Base-by-base conservation (phyloP, 306 rosid genomes). In the Sechiopsis laciniata region DNA sequence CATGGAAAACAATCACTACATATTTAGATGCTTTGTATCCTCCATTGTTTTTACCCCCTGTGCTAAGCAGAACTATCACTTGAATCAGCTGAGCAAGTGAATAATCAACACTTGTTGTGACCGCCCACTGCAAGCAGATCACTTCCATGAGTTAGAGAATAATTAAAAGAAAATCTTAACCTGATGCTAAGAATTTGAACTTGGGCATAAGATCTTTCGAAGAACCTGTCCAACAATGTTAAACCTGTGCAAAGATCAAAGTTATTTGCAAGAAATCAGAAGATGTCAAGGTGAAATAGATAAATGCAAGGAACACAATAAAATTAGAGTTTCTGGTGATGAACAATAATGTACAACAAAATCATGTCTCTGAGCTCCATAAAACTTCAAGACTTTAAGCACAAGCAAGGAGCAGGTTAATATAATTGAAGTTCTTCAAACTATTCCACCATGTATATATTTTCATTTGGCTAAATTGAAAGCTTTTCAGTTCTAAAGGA, bases 151-250 rank as follows among this genome's bases (percentile, higher is more conserved):
- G 62, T 21, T 55, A 56, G 78, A 24, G 8, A 10, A 50, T 68
- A 12, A 10, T 7, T 6, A 21, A 21, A 69, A 50, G 14, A 69
- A 50, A 48, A 21, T 40, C 42, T 21, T 22, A 22, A 48, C 73
- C 73, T 69, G 55, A 8, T 69, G 13, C 5, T 46, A 69, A 50
- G 57, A 69, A 69, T 82, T 75, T 73, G 79, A 72, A 45, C 59
- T 69, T 50, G 57, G 42, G 57, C 29, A 8, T 48, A 50, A 50
- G 45, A 69, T 66, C 45, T 37, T 67, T 69, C 71, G 75, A 78
- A 77, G 60, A 88, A 94, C 98, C 98, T 94, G 98, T 29, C 98
- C 98, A 82, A 94, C 96, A 76, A 94, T 91, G 85, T 91, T 90
- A 90, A 94, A 94, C 97, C 98, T 94, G 78, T 62, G 88, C 86